Percentiles rank a stretch among this genome's conserved stretches.
These are phyloP conservation scores for Chytriomyces sp. DNA, from an alignment of 192 early-diverging fungal species.

Conservation along the genomic window DNA sequence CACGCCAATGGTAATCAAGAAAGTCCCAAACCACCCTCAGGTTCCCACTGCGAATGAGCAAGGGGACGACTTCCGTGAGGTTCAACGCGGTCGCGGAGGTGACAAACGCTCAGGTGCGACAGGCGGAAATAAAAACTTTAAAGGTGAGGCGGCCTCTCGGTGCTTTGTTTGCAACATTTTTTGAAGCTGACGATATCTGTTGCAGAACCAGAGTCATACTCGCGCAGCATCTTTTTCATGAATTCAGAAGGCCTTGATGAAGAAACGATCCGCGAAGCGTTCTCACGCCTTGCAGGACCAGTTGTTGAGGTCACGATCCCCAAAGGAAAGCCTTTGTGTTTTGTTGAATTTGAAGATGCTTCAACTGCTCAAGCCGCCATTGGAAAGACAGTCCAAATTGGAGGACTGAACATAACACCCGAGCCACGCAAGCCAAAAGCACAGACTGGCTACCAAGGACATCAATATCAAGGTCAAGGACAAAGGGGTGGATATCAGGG, in stretches of 20 bases:
- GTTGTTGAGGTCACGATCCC: conserved; percentile 67
- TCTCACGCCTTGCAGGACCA: conserved; percentile 58
- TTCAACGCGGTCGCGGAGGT: not conserved
- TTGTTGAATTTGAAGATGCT: conserved; percentile 72
- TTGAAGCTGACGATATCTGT: not conserved
- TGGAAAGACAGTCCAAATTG: conserved; percentile 54
- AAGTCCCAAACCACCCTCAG: conserved; percentile 1
- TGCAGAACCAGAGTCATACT: conserved; percentile 10
- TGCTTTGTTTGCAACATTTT: not conserved
- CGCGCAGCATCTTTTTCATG: conserved; percentile 36
- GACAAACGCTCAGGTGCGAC: conserved; percentile 41
- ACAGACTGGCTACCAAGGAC: not conserved
- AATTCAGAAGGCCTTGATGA: conserved; percentile 50
- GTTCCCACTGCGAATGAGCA: conserved; percentile 3
- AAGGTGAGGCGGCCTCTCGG: not conserved
- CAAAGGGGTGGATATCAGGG: not conserved
- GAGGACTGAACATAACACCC: conserved; percentile 50
- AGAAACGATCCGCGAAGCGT: conserved; percentile 59
- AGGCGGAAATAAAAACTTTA: conserved; percentile 43
- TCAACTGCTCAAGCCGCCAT: conserved; percentile 69
- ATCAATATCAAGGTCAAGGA: conserved; percentile 26
- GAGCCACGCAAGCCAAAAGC: conserved; percentile 52
- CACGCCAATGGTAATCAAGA: conserved; percentile 14
- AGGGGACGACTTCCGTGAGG: conserved; percentile 5
- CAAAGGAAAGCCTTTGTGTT: conserved; percentile 58